These are phyloP conservation scores for Vitis labrusca DNA, from an alignment of 164 flowering plant genomes.

Conservation along the genomic window DNA sequence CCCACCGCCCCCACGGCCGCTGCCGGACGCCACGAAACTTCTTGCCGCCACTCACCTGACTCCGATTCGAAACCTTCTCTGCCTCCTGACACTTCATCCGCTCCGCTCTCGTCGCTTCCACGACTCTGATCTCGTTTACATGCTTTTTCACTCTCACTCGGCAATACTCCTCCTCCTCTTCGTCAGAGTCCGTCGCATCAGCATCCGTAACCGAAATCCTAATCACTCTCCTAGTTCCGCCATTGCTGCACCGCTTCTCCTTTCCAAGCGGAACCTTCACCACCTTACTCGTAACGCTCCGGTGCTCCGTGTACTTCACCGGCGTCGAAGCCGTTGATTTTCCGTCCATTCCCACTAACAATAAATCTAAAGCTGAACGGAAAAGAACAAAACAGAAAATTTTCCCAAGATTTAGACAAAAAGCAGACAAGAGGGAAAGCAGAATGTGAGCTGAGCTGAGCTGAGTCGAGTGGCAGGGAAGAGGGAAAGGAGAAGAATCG, in stretches of 20 bases:
- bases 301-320: constrained; percentile 17
- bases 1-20: constrained; percentile 48
- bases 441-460: too few relatives aligned
- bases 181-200: constrained; percentile 46
- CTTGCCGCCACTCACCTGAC: background rate
- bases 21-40: constrained; percentile 38
- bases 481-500: constrained; percentile 11
- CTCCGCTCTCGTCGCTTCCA: background rate
- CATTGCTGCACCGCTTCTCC: background rate
- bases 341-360: background rate
- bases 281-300: constrained; percentile 5
- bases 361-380: background rate
- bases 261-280: background rate
- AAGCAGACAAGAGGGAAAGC: background rate
- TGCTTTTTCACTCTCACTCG: constrained; percentile 16
- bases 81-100: background rate
- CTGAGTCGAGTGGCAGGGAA: background rate
- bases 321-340: background rate
- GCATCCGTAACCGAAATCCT: constrained; percentile 29
- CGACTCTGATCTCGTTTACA: constrained; percentile 30
- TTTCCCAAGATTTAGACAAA: background rate
- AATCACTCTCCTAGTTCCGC: constrained; percentile 15
- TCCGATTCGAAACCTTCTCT: too few relatives aligned
- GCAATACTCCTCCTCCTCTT: constrained; percentile 1
- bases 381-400: too few relatives aligned